Evolutionary conservation across 768 basidiomycete genomes (phyloP).

Genomic region (Strobilomyces dryophilus): DNA sequence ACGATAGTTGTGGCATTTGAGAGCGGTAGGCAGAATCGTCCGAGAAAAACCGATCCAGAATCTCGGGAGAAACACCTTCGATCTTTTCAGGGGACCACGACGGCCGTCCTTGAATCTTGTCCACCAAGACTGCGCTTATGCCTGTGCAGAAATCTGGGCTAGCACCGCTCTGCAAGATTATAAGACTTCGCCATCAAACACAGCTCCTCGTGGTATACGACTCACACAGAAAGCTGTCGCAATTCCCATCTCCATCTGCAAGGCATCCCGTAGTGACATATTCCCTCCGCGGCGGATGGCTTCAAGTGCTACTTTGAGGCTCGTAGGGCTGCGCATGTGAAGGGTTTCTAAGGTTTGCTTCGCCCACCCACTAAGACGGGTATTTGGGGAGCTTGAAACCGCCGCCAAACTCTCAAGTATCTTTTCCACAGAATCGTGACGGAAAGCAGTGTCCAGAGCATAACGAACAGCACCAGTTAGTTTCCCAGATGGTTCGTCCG

Average conservation of each 20-base stretch:
- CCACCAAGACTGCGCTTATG: conserved; percentile 63
- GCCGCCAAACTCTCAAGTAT: conserved; percentile 57
- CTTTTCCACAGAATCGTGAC: conserved; percentile 60
- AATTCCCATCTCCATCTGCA: conserved; percentile 85
- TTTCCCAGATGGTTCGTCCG: conserved; percentile 48
- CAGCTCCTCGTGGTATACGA: conserved; percentile 18
- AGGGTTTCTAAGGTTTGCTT: conserved; percentile 58
- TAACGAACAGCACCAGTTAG: conserved; percentile 59
- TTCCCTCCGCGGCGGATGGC: conserved; percentile 71
- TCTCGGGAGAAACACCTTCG: conserved; percentile 53
- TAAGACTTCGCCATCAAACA: conserved; percentile 13
- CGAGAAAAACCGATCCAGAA: conserved; percentile 68
- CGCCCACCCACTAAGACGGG: conserved; percentile 69
- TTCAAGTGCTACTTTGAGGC: conserved; percentile 82
- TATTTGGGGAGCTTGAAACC: conserved; percentile 37
- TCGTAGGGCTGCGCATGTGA: conserved; percentile 80
- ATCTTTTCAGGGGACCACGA: conserved; percentile 68
- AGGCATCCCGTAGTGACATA: conserved; percentile 56
- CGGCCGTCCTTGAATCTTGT: conserved; percentile 50
- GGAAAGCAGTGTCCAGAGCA: conserved; percentile 83
- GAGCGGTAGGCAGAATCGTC: conserved; percentile 44
- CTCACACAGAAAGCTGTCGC: conserved; percentile 88
- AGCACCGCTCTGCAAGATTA: conserved; percentile 54
- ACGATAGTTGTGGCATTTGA: conserved; percentile 41
- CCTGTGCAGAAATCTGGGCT: conserved; percentile 83